A percentile compares a stretch with the other conserved stretches of the same genome.
phyloP scores from a whole-genome alignment of 2,329 filamentous ascomycete genomes.

The Trichoderma atroviride region DNA sequence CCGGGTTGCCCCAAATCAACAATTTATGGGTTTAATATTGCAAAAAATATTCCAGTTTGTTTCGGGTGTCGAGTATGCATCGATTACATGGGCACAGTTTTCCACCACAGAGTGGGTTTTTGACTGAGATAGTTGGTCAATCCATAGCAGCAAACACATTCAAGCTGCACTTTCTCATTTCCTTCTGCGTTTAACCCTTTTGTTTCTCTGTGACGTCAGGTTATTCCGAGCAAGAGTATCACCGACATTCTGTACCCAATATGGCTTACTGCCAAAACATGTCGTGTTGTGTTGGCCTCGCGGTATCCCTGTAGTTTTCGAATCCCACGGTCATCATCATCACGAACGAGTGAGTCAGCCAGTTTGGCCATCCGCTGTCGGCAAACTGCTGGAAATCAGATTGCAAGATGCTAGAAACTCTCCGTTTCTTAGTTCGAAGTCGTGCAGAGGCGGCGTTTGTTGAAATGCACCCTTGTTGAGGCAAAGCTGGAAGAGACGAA shows the following conservation, averaged over 20 bases:
- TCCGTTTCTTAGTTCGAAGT: neutral
- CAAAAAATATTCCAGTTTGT: slow-evolving; percentile 3
- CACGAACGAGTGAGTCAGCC: neutral
- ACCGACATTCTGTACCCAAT: neutral
- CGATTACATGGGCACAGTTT: slow-evolving; percentile 1
- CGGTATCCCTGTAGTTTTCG: neutral
- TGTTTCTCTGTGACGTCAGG: neutral
- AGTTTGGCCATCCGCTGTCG: neutral
- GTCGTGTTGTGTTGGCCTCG: neutral
- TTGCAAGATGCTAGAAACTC: neutral
- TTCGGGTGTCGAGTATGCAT: slow-evolving; percentile 12
- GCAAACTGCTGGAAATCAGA: neutral
- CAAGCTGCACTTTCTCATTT: neutral
- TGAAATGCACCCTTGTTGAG: neutral
- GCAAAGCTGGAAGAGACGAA: neutral
- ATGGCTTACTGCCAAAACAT: neutral
- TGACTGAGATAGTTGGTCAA: neutral
- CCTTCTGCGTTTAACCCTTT: neutral
- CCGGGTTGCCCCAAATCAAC: neutral
- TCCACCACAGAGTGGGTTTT: neutral
- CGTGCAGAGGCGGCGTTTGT: neutral
- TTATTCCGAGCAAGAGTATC: neutral
- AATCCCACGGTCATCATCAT: neutral
- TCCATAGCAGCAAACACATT: slow-evolving; percentile 1
- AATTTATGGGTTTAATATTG: slow-evolving; percentile 5